phyloP scores from a whole-genome alignment of 2,329 filamentous ascomycete genomes.

The Alternaria sp. region DNA sequence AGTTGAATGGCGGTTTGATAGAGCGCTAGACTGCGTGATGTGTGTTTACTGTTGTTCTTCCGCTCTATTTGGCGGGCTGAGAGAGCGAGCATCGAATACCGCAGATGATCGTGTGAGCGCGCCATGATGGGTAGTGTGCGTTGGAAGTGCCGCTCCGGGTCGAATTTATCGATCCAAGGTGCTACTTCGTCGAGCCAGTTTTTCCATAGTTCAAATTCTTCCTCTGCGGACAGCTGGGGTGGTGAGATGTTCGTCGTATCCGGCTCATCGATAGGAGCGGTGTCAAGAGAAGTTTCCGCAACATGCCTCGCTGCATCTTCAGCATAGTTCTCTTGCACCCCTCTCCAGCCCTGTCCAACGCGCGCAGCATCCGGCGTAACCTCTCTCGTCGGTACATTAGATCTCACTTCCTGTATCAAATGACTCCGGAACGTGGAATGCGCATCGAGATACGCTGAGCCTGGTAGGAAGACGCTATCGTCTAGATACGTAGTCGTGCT shows the following conservation, averaged over 20 bases:
- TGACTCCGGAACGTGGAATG: conserved; percentile 25
- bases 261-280: background rate
- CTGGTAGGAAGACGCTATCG: conserved; percentile 18
- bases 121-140: conserved; percentile 60
- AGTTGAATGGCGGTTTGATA: conserved; percentile 62
- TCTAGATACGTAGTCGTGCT: conserved; percentile 5
- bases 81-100: conserved; percentile 61
- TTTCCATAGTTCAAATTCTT: conserved; percentile 23
- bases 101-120: conserved; percentile 56
- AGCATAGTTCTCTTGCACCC: background rate
- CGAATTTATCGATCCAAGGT: conserved; percentile 65
- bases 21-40: conserved; percentile 59
- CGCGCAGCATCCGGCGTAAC: conserved; percentile 10
- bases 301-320: background rate
- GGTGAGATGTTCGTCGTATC: background rate
- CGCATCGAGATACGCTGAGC: conserved; percentile 24
- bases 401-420: conserved; percentile 21
- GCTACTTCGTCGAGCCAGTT: conserved; percentile 61
- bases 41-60: conserved; percentile 53
- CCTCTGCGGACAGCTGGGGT: conserved; percentile 10
- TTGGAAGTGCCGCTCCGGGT: conserved; percentile 60
- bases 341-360: background rate
- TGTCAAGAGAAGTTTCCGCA: background rate
- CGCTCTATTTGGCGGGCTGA: conserved; percentile 63
- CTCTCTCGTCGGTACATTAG: conserved; percentile 12